Conservation (phyloP, 192 early-diverging fungal species). For the Backusella parvicylindrica region DNA sequence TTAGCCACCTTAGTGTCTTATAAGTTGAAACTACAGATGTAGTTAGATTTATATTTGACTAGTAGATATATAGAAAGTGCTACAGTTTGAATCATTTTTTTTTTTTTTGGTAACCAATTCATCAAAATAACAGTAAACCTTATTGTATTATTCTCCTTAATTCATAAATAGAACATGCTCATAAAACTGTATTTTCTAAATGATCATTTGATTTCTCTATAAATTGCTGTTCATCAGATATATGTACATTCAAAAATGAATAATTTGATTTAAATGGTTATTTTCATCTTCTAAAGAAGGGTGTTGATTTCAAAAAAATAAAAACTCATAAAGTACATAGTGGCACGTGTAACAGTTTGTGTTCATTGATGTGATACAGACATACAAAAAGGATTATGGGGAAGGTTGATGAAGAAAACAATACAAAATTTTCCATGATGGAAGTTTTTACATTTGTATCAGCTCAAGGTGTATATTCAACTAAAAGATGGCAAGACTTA, state of each 20-base stretch:
- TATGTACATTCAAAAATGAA: neutral
- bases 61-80: conserved; percentile 30
- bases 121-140: conserved; percentile 56
- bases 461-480: too few relatives aligned
- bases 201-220: conserved; percentile 49
- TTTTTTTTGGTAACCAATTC: conserved; percentile 37
- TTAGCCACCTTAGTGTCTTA: too few relatives aligned
- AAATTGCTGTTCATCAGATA: neutral
- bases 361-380: neutral
- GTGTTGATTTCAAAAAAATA: too few relatives aligned
- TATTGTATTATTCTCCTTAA: conserved; percentile 52
- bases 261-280: too few relatives aligned
- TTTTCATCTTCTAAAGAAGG: too few relatives aligned
- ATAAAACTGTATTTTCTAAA: conserved; percentile 59
- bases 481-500: too few relatives aligned
- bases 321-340: neutral
- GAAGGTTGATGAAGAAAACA: neutral
- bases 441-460: too few relatives aligned
- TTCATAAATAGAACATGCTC: conserved; percentile 61
- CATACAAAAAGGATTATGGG: neutral
- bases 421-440: too few relatives aligned
- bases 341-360: neutral
- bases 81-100: conserved; percentile 34
- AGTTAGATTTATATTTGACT: neutral
- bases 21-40: neutral